These are phyloP conservation scores for Paratinospora sagittata DNA, from an alignment of 164 flowering plant species.

Conservation along the genomic window DNA sequence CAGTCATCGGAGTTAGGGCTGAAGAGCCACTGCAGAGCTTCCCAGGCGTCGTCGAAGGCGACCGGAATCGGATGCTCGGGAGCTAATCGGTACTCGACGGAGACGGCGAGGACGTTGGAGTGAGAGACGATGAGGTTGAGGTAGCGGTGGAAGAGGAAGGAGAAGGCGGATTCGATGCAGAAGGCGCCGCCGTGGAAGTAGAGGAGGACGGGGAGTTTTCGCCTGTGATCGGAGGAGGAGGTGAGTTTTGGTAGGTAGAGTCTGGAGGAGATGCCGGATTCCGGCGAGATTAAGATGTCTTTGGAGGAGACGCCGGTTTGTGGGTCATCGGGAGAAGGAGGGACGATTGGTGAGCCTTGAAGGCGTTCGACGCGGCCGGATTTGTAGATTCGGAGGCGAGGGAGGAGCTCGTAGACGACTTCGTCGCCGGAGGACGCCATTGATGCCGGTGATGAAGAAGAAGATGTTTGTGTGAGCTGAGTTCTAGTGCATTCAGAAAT, in stretches of 20 bases:
- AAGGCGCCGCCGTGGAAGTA: no score
- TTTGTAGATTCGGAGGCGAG: no score
- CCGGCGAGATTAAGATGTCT: no score
- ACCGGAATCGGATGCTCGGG: conserved; percentile 49
- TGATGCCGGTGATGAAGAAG: background rate
- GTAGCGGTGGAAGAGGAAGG: conserved; percentile 21
- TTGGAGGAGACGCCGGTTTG: no score
- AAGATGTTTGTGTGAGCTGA: background rate
- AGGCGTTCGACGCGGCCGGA: no score
- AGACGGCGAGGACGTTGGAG: conserved; percentile 31
- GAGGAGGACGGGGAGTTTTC: conserved; percentile 18
- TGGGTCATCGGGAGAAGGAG: no score
- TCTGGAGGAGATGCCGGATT: conserved; percentile 27
- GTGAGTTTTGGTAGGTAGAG: conserved; percentile 32
- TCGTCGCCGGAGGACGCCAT: conserved; percentile 16
- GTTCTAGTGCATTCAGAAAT: no score
- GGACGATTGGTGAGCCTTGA: no score
- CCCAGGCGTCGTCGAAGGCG: no score
- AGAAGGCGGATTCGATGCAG: conserved; percentile 38
- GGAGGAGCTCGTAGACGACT: conserved; percentile 27
- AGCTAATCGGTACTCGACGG: conserved; percentile 51
- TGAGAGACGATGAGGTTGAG: conserved; percentile 24
- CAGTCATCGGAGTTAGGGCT: no score
- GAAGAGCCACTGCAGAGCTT: no score
- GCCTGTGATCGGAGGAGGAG: background rate